Conservation (phyloP, 306 rosid genomes). For the Abrus pulchellus region DNA sequence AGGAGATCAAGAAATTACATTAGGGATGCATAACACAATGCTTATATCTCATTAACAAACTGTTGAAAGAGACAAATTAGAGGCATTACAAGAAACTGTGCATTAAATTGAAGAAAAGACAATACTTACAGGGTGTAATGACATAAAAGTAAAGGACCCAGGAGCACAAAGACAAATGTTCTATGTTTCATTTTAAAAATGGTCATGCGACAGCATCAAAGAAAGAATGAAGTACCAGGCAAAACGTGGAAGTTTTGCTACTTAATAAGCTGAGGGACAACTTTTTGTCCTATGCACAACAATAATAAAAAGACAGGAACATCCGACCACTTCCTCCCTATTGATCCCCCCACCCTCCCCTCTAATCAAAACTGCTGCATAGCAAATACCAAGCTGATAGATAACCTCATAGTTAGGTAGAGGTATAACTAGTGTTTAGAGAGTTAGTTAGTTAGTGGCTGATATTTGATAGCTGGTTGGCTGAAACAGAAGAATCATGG, state of each 20-base stretch:
- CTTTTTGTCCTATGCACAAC: not conserved
- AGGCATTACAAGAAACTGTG: not conserved
- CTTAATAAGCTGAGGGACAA: not conserved
- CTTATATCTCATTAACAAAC: not conserved
- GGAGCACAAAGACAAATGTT: not conserved
- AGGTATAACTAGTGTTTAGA: too few species aligned
- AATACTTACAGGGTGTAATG: not conserved
- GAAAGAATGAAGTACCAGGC: not conserved
- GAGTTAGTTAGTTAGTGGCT: too few species aligned
- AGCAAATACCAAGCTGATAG: not conserved
- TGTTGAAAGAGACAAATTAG: not conserved
- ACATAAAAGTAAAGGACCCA: not conserved
- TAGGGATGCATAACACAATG: not conserved
- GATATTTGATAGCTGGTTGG: too few species aligned
- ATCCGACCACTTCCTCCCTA: not conserved
- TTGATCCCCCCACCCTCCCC: not conserved
- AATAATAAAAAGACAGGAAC: not conserved
- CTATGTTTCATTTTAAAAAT: not conserved
- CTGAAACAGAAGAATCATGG: too few species aligned
- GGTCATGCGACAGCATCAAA: not conserved
- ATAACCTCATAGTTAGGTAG: too few species aligned
- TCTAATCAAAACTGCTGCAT: not conserved
- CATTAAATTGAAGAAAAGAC: not conserved
- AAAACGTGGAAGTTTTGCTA: not conserved
- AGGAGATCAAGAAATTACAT: slow-evolving; percentile 31